Conservation (phyloP, 345 rosid genomes). For the Rhodamnia rubescens region DNA sequence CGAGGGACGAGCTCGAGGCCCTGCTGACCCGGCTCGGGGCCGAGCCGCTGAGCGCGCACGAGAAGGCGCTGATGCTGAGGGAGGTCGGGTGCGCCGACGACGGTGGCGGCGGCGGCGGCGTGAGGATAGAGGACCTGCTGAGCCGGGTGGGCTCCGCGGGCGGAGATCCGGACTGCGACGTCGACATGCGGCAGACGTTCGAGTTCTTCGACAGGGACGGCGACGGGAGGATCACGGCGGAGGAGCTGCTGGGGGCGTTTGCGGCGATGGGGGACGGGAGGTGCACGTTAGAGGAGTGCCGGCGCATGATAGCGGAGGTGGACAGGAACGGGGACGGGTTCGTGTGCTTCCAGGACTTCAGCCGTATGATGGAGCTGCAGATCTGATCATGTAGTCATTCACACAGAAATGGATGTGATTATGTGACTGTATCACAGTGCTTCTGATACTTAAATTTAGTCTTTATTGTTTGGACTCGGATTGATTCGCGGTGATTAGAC, state of each 20-base stretch:
- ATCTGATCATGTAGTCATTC: slow-evolving; percentile 1
- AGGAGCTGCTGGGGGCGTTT: slow-evolving; percentile 48
- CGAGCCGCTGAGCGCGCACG: slow-evolving; percentile 47
- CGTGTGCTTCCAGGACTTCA: slow-evolving; percentile 85
- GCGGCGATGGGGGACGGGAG: slow-evolving; percentile 46
- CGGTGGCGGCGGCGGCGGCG: slow-evolving; percentile 26
- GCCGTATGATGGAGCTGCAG: slow-evolving; percentile 62
- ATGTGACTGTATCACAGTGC: background rate
- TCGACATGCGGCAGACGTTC: slow-evolving; percentile 62
- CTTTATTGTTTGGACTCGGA: background rate
- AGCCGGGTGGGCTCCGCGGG: slow-evolving; percentile 31
- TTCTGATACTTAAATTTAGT: background rate
- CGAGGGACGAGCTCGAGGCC: slow-evolving; percentile 47
- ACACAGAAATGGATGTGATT: background rate
- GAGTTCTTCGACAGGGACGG: slow-evolving; percentile 71
- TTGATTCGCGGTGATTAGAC: too few species aligned
- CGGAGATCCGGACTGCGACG: slow-evolving; percentile 28
- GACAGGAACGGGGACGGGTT: slow-evolving; percentile 70
- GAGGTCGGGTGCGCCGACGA: slow-evolving; percentile 40
- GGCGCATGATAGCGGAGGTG: slow-evolving; percentile 72
- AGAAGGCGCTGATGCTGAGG: slow-evolving; percentile 44
- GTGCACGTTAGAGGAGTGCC: slow-evolving; percentile 85
- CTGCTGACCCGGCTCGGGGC: slow-evolving; percentile 42
- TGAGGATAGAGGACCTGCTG: slow-evolving; percentile 42
- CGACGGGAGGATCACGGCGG: slow-evolving; percentile 87